These are phyloP conservation scores for Wallemia ichthyophaga DNA, from an alignment of 1,284 basidiomycete species.

Conservation along the genomic window DNA sequence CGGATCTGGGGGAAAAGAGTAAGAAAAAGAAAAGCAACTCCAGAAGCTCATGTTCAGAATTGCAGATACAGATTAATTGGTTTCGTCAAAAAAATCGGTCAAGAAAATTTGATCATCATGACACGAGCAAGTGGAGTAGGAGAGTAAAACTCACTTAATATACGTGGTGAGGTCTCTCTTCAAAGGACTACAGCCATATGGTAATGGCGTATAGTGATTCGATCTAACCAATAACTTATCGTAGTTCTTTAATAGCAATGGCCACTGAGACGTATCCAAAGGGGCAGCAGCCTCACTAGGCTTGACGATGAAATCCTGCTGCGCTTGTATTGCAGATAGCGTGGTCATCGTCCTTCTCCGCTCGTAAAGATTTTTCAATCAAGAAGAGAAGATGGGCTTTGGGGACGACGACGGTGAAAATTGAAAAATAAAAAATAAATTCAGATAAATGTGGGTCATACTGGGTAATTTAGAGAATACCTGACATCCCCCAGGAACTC, in stretches of 20 bases:
- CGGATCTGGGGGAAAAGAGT: slow-evolving; percentile 28
- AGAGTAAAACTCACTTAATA: slow-evolving; percentile 36
- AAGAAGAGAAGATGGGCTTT: no score
- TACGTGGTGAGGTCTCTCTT: slow-evolving; percentile 75
- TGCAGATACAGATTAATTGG: background rate
- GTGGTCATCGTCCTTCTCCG: background rate
- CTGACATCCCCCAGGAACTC: background rate
- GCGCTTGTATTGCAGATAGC: slow-evolving; percentile 7
- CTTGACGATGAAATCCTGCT: slow-evolving; percentile 17
- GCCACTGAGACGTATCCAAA: slow-evolving; percentile 81
- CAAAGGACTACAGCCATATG: slow-evolving; percentile 60
- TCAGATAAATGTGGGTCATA: background rate
- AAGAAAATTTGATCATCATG: background rate
- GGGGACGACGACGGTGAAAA: background rate
- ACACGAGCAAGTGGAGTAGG: background rate
- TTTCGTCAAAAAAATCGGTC: background rate
- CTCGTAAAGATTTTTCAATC: no score
- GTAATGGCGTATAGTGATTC: slow-evolving; percentile 93
- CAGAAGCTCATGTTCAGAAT: background rate
- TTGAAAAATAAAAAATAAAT: background rate
- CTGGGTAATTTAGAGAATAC: no score
- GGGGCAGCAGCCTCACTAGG: slow-evolving; percentile 15
- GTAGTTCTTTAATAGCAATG: slow-evolving; percentile 91
- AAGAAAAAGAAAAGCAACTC: background rate
- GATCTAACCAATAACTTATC: slow-evolving; percentile 83